These are phyloP conservation scores for Perkinsus olseni DNA, from an alignment of 169 alveolate genomes.

Conservation along the genomic window DNA sequence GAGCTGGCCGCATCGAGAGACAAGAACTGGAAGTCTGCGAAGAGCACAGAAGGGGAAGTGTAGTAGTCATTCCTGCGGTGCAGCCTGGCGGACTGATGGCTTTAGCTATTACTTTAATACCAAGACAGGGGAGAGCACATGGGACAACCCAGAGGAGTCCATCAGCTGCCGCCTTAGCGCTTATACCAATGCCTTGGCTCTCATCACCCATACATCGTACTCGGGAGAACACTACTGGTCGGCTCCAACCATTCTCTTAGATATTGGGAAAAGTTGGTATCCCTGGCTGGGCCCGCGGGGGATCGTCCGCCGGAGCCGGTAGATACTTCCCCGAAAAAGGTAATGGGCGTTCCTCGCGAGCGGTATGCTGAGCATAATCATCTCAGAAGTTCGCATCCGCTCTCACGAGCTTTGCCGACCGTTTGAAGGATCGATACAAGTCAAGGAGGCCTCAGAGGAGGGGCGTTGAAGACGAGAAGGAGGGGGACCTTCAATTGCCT, in stretches of 20 bases:
- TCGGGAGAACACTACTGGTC: neutral
- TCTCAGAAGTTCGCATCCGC: neutral
- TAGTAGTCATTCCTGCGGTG: neutral
- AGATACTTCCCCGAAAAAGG: neutral
- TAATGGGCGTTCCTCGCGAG: neutral
- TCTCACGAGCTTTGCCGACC: neutral
- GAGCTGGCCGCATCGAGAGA: neutral
- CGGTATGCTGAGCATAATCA: neutral
- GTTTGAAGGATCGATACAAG: neutral
- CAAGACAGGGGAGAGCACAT: neutral
- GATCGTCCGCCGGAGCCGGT: neutral
- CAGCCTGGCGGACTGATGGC: neutral
- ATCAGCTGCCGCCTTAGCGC: neutral
- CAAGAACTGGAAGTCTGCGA: neutral
- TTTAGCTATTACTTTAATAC: neutral
- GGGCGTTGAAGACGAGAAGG: neutral
- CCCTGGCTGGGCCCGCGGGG: neutral
- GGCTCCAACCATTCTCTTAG: neutral
- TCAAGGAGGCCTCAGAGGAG: neutral
- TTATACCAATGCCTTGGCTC: neutral
- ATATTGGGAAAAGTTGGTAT: neutral
- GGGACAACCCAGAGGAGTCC: neutral
- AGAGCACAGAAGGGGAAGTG: neutral
- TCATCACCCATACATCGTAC: neutral
- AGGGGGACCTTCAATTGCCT: no score